Percentiles rank a stretch among this genome's conserved stretches.
phyloP scores from a whole-genome alignment of 805 yeast genomes.

The Kodamaea kakaduensis region DNA sequence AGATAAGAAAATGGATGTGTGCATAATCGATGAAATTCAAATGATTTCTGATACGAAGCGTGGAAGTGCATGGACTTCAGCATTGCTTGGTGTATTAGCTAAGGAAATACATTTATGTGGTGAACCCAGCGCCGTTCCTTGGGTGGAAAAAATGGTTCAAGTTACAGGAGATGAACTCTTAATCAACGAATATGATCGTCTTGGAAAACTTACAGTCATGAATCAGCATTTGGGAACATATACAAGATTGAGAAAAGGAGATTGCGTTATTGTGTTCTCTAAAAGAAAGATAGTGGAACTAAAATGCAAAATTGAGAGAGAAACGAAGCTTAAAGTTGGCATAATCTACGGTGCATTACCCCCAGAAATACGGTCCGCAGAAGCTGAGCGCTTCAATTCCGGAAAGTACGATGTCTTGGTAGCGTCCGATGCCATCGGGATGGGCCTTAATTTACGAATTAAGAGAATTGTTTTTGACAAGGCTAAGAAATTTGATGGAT shows the following conservation, averaged over 20 bases:
- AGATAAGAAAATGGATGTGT: conserved; percentile 67
- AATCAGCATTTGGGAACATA: conserved; percentile 29
- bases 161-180: conserved; percentile 78
- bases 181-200: conserved; percentile 67
- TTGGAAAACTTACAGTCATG: conserved; percentile 66
- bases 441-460: conserved; percentile 90
- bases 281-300: conserved; percentile 65
- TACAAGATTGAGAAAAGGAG: conserved; percentile 57
- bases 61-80: conserved; percentile 95
- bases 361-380: conserved; percentile 86
- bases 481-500: conserved; percentile 68
- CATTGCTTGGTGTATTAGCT: conserved; percentile 80
- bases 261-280: conserved; percentile 85
- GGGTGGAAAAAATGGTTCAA: conserved; percentile 54
- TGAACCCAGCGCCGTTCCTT: conserved; percentile 75
- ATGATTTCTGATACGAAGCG: conserved; percentile 78
- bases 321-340: conserved; percentile 67
- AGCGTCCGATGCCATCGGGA: conserved; percentile 96
- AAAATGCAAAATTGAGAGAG: conserved; percentile 64
- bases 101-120: conserved; percentile 91
- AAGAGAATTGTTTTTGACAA: conserved; percentile 74
- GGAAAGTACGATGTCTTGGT: conserved; percentile 79
- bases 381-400: conserved; percentile 74
- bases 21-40: conserved; percentile 93
- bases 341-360: conserved; percentile 95